Conservation (phyloP, 1,284 basidiomycete species). For the Moniliophthora roreri region DNA sequence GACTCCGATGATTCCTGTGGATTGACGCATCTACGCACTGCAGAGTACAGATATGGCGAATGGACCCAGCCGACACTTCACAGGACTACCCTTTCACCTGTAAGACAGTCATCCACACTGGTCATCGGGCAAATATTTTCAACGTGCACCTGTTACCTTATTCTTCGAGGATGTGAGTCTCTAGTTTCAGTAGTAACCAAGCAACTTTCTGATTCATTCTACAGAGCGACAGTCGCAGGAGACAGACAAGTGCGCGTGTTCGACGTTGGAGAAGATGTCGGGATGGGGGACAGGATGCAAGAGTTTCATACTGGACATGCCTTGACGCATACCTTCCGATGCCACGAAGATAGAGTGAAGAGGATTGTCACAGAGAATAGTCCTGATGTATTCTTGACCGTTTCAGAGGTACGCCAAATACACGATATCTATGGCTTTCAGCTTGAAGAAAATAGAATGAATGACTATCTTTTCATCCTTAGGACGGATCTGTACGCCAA, state of each 20-base stretch:
- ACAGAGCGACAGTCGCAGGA: constrained; percentile 75
- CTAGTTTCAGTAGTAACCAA: constrained; percentile 16
- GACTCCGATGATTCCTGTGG: constrained; percentile 25
- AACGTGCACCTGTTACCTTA: constrained; percentile 81
- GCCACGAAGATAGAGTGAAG: constrained; percentile 74
- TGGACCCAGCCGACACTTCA: constrained; percentile 38
- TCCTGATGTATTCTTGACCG: constrained; percentile 82
- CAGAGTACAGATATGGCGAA: constrained; percentile 71
- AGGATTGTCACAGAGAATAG: constrained; percentile 83
- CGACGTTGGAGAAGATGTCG: constrained; percentile 60
- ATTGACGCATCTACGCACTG: constrained; percentile 9
- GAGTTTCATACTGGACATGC: constrained; percentile 45
- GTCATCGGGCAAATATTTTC: constrained; percentile 89
- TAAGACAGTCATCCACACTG: constrained; percentile 67
- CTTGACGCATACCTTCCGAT: constrained; percentile 57
- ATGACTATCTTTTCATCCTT: neutral
- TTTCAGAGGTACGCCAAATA: constrained; percentile 64
- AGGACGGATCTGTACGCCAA: constrained; percentile 66
- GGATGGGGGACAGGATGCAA: constrained; percentile 31
- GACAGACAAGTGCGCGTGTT: constrained; percentile 83
- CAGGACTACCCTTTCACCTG: constrained; percentile 61
- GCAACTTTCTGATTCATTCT: constrained; percentile 15
- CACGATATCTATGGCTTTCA: no score
- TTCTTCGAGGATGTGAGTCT: constrained; percentile 61
- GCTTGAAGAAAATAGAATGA: constrained; percentile 4